Percentiles rank a stretch among this genome's conserved stretches.
phyloP scores from a whole-genome alignment of 257 asterid species.

The Verbena officinalis region DNA sequence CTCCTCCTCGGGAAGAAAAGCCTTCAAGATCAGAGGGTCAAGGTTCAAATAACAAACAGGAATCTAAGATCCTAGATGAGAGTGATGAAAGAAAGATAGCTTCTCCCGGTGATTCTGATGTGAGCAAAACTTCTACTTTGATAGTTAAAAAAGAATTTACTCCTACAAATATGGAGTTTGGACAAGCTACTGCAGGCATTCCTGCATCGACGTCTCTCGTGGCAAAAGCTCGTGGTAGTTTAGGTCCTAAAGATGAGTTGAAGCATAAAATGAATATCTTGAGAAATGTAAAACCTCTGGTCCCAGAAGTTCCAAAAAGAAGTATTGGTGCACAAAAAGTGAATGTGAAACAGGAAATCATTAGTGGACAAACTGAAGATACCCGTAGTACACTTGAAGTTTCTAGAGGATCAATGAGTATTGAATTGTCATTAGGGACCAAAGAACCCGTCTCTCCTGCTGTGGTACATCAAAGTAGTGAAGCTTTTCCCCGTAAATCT shows the following conservation, averaged over 20 bases:
- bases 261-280: constrained; percentile 31
- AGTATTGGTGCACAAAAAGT: constrained; percentile 18
- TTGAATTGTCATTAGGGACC: constrained; percentile 50
- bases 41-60: constrained; percentile 40
- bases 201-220: constrained; percentile 34
- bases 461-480: constrained; percentile 29
- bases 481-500: constrained; percentile 24
- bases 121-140: constrained; percentile 31
- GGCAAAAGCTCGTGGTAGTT: constrained; percentile 31
- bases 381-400: constrained; percentile 32
- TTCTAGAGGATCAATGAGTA: constrained; percentile 36
- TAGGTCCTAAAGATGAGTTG: constrained; percentile 29
- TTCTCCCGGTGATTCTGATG: constrained; percentile 39
- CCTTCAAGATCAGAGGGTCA: constrained; percentile 24
- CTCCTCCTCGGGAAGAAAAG: constrained; percentile 56
- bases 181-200: no score
- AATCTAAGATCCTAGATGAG: constrained; percentile 30
- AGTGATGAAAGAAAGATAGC: constrained; percentile 20
- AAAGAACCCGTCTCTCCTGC: constrained; percentile 37
- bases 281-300: constrained; percentile 33
- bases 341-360: constrained; percentile 47
- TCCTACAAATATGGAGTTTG: no score
- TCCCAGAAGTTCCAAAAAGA: constrained; percentile 29
- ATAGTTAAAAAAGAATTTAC: constrained; percentile 36
- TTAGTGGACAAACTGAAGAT: constrained; percentile 38